Base-by-base conservation (phyloP, 2,329 filamentous ascomycete species). In the Xylaria arbuscula region DNA sequence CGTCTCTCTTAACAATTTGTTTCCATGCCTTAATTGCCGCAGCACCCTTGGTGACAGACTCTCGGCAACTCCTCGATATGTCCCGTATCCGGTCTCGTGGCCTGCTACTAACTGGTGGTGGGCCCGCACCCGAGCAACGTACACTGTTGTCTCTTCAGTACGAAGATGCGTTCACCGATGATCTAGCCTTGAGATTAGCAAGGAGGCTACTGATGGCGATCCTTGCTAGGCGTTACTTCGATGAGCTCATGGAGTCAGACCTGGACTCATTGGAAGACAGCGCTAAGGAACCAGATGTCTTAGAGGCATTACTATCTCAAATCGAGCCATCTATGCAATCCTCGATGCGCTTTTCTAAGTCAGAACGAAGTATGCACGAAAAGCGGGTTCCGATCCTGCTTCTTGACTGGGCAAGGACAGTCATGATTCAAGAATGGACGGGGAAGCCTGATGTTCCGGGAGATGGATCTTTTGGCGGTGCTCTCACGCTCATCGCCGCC, bases 341-440 rank as follows among this genome's bases (percentile, higher is more conserved):
- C 9, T 73, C 83, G 2, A 76, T 89, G 1, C 79, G 84, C 4
- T 88, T 89, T 70, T 78, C 83, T 1, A 80, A 83, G 45, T 71
- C 82, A 1, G 88, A 88, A 68, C 83, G 84, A n/a, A 81, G 82
- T 15, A 74, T 87, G 24, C 88, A 89, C 70, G 87, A 89, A 73
- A 87, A 85, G 38, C 81, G 86, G 42, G 82, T 87, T 19, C 87
- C 86, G 8, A 87, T 85, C 11, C 77, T 89, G 17, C 81, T 88
- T 6, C 80, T 93, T 32, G 91, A 93, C 74, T 94, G 91, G 91
- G 87, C 91, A 22, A 86, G 92, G 67, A 89, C 90, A 0, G 86
- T 96, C 1, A 87, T 97, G 75, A 81, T 97, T 53, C 88, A 90
- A 64, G 89, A 93, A 70, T 98, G 94, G 94, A 87, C 95, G 75